Base-by-base conservation (phyloP, 176 grass and related monocot species). In the Calamus simplicifolius region DNA sequence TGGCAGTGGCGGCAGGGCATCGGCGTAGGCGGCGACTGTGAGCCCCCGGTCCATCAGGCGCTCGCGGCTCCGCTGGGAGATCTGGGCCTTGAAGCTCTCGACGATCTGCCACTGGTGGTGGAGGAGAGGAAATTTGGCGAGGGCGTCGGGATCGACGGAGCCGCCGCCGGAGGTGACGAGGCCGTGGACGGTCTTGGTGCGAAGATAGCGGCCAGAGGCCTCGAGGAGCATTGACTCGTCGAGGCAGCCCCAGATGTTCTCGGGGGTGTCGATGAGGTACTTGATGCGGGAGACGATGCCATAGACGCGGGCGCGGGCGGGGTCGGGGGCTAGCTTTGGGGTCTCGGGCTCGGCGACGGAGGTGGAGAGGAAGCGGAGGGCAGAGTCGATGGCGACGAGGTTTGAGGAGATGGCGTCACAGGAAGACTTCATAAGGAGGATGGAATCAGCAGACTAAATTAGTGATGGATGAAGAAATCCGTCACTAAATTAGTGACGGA, bases 201-300 rank as follows among this genome's bases (percentile, higher is more conserved):
- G 84, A 27, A 83, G 77, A 70, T 92, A 92, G 52, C 93, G 85
- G 18, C 93, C 81, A 25, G 87, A 85, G 51, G 87, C 87, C 75
- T 98, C 93, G 26, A 85, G 88, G 52, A 98, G 85, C 64, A 89
- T 58, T 14, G 87, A 86, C 67, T 98, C 88, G 54, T 98, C 94
- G 6, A 98, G 82, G 27, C 87, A 79, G 3, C 94, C 94, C 94
- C 94, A 98, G 56, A 98, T 98, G 81, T 92, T 87, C 76, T 98
- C 93, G n/a, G 93, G n/a, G 4, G 93, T 92, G 79, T 98, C 93
- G 16, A 98, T 84, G 10, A 98, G 76, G 69, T 98, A 98, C 81
- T 98, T 98, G 58, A 86, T 81, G 15, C 93, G 81, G 30, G 93
- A 83, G 0, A 84, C 81, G 4, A 79, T 68, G 2, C 80, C 62